Evolutionary conservation across 2,329 filamentous ascomycete species (phyloP), one percentile per base, ranked within the genome.

Genomic region (Rosellinia necatrix): DNA sequence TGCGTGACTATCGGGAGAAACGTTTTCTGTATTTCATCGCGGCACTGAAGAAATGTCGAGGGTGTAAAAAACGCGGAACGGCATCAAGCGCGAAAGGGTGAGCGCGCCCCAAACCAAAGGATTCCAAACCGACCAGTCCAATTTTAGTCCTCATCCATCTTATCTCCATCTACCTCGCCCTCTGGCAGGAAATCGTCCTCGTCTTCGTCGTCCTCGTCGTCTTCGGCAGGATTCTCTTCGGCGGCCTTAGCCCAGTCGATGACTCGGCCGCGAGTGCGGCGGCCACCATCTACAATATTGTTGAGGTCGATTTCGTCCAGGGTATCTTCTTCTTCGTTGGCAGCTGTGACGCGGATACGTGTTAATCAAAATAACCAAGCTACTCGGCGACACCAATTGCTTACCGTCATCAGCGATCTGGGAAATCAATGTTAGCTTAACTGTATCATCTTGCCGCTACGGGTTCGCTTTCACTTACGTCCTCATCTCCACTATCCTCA

Each of bases 201-300:
- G 41, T 89, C 89, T 0, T 94, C 89, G 40, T 92, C 91, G 10
- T 59, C 56, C 9, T 93, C 89, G 4, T 92, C 89, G 6, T 90
- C 87, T n/a, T 86, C 84, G 62, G 81, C 84, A 42, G 84, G 85
- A 67, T 89, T 83, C 74, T 96, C 86, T 75, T 89, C 82, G 22
- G 91, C 91, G 17, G 92, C 92, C 79, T 96, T 92, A 69, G 89
- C 89, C 76, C 91, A 97, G 81, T 97, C 91, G 72, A 97, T 97
- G 70, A 87, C 83, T 75, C 91, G 90, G 71, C 92, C 92, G 70
- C 93, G 93, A 62, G 93, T 97, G 75, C 94, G 93, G 68, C 87
- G 85, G 61, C 88, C 88, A 63, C 81, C 83, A 56, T 78, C 73
- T 71, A 97, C 86, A 73, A 97, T 96, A 82, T 97, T 97, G 73